Percentiles rank a stretch among this genome's conserved stretches.
phyloP scores from a whole-genome alignment of 306 rosid species.

The Prunus padus region DNA sequence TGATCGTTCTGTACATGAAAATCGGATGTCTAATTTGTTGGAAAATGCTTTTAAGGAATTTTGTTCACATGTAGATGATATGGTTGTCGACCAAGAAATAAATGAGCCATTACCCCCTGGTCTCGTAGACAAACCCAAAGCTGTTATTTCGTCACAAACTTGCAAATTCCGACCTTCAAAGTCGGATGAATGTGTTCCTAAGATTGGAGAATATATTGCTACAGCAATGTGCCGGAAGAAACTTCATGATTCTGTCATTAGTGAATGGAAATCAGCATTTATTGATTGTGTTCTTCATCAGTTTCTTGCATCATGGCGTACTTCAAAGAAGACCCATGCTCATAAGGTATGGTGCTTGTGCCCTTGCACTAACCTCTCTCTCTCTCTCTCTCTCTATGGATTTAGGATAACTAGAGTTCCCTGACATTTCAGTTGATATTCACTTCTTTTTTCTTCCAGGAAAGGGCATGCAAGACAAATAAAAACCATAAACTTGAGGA shows the following conservation, averaged over 20 bases:
- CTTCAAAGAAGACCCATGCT: slow-evolving; percentile 47
- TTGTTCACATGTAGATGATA: slow-evolving; percentile 32
- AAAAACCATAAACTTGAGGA: slow-evolving; percentile 31
- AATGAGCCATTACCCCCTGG: slow-evolving; percentile 68
- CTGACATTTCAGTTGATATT: slow-evolving; percentile 8
- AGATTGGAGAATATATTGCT: slow-evolving; percentile 71
- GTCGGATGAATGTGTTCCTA: slow-evolving; percentile 51
- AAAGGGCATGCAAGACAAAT: slow-evolving; percentile 23
- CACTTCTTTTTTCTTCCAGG: slow-evolving; percentile 39
- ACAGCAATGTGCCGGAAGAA: slow-evolving; percentile 77
- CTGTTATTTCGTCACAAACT: slow-evolving; percentile 22
- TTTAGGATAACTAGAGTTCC: slow-evolving; percentile 21
- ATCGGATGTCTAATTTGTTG: slow-evolving; percentile 45
- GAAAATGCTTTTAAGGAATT: slow-evolving; percentile 58
- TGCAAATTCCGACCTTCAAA: slow-evolving; percentile 59
- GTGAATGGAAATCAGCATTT: slow-evolving; percentile 53
- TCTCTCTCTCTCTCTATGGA: slow-evolving; percentile 9
- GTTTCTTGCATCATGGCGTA: slow-evolving; percentile 36
- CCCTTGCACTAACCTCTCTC: background rate
- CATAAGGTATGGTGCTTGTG: slow-evolving; percentile 39
- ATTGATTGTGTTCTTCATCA: slow-evolving; percentile 42
- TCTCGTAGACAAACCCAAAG: slow-evolving; percentile 40
- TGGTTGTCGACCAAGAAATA: slow-evolving; percentile 40
- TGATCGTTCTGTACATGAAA: slow-evolving; percentile 33
- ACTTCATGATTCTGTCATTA: slow-evolving; percentile 66